These are phyloP conservation scores for Aspergillus viridinutans DNA, from an alignment of 2,329 filamentous ascomycete genomes.

Conservation along the genomic window DNA sequence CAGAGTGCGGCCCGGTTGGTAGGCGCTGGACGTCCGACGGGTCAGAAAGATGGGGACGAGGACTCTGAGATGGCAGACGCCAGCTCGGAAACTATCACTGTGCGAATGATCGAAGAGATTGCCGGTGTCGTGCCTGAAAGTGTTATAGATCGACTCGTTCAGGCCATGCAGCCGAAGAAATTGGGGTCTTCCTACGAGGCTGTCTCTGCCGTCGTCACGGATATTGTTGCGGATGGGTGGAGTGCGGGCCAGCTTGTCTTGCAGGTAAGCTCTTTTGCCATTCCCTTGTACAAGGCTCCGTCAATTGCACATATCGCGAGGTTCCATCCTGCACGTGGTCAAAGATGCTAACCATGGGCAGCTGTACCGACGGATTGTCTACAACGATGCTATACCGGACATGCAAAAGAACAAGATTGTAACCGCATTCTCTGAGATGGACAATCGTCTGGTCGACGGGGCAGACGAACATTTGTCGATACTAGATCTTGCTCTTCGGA, in stretches of 20 bases:
- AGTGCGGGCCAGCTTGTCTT: constrained; percentile 82
- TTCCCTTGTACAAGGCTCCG: neutral
- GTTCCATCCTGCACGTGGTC: no score
- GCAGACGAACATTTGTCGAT: constrained; percentile 92
- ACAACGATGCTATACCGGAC: constrained; percentile 78
- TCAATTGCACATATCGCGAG: neutral
- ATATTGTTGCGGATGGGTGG: constrained; percentile 95
- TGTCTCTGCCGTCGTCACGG: constrained; percentile 75
- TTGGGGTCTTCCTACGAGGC: constrained; percentile 64
- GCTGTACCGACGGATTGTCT: constrained; percentile 71
- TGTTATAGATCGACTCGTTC: constrained; percentile 66
- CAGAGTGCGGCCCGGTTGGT: constrained; percentile 91
- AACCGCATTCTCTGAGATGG: constrained; percentile 83
- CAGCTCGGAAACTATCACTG: constrained; percentile 56
- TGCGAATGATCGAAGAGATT: constrained; percentile 85
- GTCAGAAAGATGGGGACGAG: constrained; percentile 45
- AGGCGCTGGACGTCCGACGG: constrained; percentile 54
- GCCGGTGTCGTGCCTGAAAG: constrained; percentile 82
- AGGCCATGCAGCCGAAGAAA: constrained; percentile 70
- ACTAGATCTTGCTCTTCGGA: constrained; percentile 75
- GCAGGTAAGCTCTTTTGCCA: constrained; percentile 54
- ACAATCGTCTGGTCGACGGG: constrained; percentile 91
- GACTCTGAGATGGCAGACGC: constrained; percentile 60
- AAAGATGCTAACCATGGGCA: constrained; percentile 10
- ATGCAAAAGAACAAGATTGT: constrained; percentile 87